Evolutionary conservation across 2,329 filamentous ascomycete genomes (phyloP).

Genomic region (Ophiostoma sp.): DNA sequence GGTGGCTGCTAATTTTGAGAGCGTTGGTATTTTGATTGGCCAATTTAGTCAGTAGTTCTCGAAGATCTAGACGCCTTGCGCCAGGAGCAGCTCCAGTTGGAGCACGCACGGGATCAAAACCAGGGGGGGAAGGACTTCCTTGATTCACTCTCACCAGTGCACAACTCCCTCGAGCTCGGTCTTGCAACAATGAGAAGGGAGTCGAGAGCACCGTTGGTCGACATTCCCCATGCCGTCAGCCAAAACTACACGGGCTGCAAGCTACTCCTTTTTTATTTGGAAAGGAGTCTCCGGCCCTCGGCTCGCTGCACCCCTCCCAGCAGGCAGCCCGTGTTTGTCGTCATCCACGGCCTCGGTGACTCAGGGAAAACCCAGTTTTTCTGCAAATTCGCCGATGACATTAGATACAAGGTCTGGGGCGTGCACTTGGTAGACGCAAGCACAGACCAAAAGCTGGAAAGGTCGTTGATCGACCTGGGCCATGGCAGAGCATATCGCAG

Average conservation of each 20-base stretch:
- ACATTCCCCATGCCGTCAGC: conserved; percentile 14
- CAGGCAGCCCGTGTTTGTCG: conserved; percentile 9
- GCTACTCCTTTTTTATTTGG: neutral
- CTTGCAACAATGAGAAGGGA: neutral
- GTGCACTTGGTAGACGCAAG: conserved; percentile 15
- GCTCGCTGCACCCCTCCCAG: neutral
- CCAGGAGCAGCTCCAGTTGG: neutral
- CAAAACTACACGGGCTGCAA: conserved; percentile 8
- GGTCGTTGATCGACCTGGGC: neutral
- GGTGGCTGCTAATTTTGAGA: neutral
- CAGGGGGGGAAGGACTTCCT: too few species aligned
- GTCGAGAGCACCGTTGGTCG: neutral
- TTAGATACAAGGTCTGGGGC: conserved; percentile 11
- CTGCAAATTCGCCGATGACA: conserved; percentile 34
- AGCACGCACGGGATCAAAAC: neutral
- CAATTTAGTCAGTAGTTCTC: neutral
- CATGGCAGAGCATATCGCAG: neutral
- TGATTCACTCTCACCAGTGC: neutral
- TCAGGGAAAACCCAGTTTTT: conserved; percentile 16
- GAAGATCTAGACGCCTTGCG: neutral
- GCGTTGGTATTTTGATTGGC: neutral
- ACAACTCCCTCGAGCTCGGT: neutral
- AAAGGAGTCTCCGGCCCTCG: neutral
- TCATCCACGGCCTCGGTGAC: conserved; percentile 15
- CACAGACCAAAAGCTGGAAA: neutral